Base-by-base conservation (phyloP, 495 filamentous ascomycete genomes). In the Cercophora samala region DNA sequence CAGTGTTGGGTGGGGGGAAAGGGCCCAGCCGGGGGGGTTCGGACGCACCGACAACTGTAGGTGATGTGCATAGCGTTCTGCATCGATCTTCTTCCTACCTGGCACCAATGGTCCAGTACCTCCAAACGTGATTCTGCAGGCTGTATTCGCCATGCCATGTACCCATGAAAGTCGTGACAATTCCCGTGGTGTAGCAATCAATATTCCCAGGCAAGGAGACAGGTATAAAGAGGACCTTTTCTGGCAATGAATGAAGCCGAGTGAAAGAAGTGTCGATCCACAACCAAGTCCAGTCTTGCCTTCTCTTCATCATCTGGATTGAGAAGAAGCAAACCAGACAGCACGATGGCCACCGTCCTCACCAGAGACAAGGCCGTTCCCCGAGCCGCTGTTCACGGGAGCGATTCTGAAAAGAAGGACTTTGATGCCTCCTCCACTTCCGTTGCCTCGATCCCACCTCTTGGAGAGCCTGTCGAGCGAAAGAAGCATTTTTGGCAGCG, bases 401-500 rank as follows among this genome's bases (percentile, higher is more conserved):
- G 68, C 25, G 29, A 24, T 3, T 66, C 66, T 29, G 60, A 51
- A 37, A 69, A 73, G 53, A 13, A 26, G 3, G 63, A 56, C 2
- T 56, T 65, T 5, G 65, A 67, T 51, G 37, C 61, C 18, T 74
- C 72, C 3, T 68, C 51, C 17, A 68, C 65, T 4, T 73, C 73
- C 5, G 17, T 72, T 5, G 67, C 59, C 46, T 68, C 66, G 5
- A 69, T 76, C 4, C 75, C 75, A 6, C 74, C 80, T 4, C 71
- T 83, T 13, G 82, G 81, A 13, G 75, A 70, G 2, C 70, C 77
- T 0, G 32, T 71, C n/a, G 70, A 76, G 13, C 77, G 75, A 69
- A 80, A 75, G 53, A 72, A 77, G 3, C 83, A 83, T 65, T 84
- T 76, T 75, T 84, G 77, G 54, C 80, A 83, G 58, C 75, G 80